Base-by-base conservation (phyloP, 352 stramenopile species). In the Pythium sukuiense region DNA sequence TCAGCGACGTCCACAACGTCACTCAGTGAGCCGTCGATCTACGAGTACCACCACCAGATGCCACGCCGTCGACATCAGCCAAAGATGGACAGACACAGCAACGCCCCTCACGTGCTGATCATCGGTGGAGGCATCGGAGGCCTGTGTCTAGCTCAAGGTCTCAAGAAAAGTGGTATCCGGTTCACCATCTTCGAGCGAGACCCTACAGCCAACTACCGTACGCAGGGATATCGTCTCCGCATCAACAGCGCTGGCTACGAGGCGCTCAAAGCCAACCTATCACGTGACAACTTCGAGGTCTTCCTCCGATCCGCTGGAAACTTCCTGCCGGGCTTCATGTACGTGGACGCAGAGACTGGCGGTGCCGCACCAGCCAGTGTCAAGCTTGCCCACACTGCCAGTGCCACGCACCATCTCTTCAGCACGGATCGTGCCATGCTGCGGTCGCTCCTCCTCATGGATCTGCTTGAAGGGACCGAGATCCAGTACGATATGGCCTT, bases 121-220 rank as follows among this genome's bases (percentile, higher is more conserved):
- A 61, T 88, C 9, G 81, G 81, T 16, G 81, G 55, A 11, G 79
- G 81, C 5, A 80, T 90, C 20, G 79, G 77, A 7, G 81, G 81
- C 0, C 64, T 90, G 0, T 88, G 79, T 39, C 76, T 90, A n/a
- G 81, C 81, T 0, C 79, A 90, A 60, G 81, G 81, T 0, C 77
- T 90, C 63, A 81, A 82, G 55, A 83, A 85, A 27, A 27, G 73
- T 27, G 79, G 77, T 35, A 85, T 90, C 61, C 76, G 74, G 2
- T 88, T 90, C 68, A 90, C 81, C 1, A 72, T 89, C 33, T 89
- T 88, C 48, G 81, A 89, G 43, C 71, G 81, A 24, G 81, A 90
- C 30, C 77, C 79, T 24, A 75, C 80, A 6, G 72, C 77, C 7
- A 85, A 85, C 61, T 84, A 81, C 48, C 73, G 73, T 2, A 77